Percentiles rank a stretch among this genome's conserved stretches.
phyloP scores from a whole-genome alignment of 208 protist genomes.

The Trypanosoma vivax region DNA sequence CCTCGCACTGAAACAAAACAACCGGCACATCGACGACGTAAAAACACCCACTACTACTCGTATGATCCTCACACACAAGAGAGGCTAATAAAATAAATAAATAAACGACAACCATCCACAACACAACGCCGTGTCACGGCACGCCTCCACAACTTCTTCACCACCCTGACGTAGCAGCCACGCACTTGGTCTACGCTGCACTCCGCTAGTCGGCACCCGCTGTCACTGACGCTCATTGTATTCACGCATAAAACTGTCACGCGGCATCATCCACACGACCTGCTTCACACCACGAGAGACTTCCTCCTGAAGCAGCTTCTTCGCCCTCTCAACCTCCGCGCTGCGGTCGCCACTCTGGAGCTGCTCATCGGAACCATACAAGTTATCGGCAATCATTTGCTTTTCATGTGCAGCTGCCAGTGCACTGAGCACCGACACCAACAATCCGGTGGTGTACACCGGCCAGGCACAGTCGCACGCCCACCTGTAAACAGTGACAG shows the following conservation, averaged over 20 bases:
- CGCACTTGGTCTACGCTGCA: conserved; percentile 3
- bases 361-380: conserved; percentile 34
- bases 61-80: too few relatives aligned
- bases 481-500: conserved; percentile 38
- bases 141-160: neutral
- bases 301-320: conserved; percentile 79
- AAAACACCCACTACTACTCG: too few relatives aligned
- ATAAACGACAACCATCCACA: too few relatives aligned
- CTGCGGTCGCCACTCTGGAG: conserved; percentile 34
- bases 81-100: too few relatives aligned
- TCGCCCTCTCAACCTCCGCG: conserved; percentile 2
- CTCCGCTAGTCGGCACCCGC: too few relatives aligned
- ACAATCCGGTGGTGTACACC: conserved; percentile 62
- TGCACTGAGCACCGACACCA: conserved; percentile 74
- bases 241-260: conserved; percentile 43
- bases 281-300: conserved; percentile 74
- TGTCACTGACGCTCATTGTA: conserved; percentile 50
- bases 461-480: conserved; percentile 68
- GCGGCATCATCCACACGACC: conserved; percentile 71
- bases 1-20: too few relatives aligned
- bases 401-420: conserved; percentile 71
- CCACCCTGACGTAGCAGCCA: neutral
- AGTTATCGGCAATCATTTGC: conserved; percentile 81
- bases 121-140: neutral
- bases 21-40: too few relatives aligned